Percentiles rank a stretch among this genome's conserved stretches.
Conservation (phyloP, 345 rosid genomes). For the Bretschneidera sinensis region DNA sequence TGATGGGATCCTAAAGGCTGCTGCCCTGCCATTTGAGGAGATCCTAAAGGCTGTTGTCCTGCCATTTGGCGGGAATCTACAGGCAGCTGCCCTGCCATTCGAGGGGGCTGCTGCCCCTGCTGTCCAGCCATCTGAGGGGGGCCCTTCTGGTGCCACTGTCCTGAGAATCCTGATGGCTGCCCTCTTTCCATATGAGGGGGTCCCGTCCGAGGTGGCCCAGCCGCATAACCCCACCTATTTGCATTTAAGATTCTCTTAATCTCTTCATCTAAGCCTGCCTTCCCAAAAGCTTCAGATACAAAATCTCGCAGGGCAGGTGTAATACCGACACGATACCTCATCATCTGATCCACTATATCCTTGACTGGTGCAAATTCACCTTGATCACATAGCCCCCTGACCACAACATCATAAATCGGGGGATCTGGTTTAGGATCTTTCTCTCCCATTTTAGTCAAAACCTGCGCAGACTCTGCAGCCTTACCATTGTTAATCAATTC, state of each 20-base stretch:
- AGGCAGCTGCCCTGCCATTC: conserved; percentile 19
- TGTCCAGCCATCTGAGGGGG: not conserved
- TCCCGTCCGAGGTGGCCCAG: conserved; percentile 23
- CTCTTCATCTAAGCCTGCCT: conserved; percentile 57
- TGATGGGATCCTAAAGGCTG: conserved; percentile 14
- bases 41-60: no score
- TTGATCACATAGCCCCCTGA: conserved; percentile 72
- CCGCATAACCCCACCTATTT: conserved; percentile 36
- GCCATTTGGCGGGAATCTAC: conserved; percentile 20
- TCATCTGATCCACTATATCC: conserved; percentile 65
- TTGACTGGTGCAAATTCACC: conserved; percentile 48
- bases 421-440: conserved; percentile 93
- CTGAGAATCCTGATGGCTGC: conserved; percentile 12
- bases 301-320: conserved; percentile 56
- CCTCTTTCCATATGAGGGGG: conserved; percentile 16
- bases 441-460: conserved; percentile 84
- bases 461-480: conserved; percentile 52
- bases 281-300: conserved; percentile 41
- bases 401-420: conserved; percentile 70
- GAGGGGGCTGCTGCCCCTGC: conserved; percentile 7
- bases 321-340: conserved; percentile 55
- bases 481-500: conserved; percentile 73
- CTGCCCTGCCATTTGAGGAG: conserved; percentile 20
- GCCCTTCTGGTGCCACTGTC: conserved; percentile 1
- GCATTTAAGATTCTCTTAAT: conserved; percentile 56